Evolutionary conservation across 2,329 filamentous ascomycete genomes (phyloP).

Genomic region (Aspergillus clavatus): DNA sequence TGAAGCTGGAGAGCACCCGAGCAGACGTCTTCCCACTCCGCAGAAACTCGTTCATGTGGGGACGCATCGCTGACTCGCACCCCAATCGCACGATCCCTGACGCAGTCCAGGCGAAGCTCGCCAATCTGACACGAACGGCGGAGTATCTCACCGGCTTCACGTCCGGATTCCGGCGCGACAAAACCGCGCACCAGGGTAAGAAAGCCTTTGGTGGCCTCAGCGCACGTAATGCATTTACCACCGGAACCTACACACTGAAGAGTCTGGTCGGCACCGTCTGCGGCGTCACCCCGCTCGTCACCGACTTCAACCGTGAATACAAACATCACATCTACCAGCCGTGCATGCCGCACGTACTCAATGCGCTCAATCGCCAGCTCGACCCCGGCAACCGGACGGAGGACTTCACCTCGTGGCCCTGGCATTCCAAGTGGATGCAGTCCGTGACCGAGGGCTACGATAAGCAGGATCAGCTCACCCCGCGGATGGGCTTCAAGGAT

Average conservation of each 20-base stretch:
- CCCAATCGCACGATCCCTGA: slow-evolving; percentile 33
- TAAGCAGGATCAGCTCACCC: slow-evolving; percentile 25
- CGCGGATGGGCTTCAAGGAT: slow-evolving; percentile 25
- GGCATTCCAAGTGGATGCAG: slow-evolving; percentile 33
- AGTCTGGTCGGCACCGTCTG: slow-evolving; percentile 42
- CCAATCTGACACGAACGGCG: slow-evolving; percentile 28
- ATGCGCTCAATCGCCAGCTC: slow-evolving; percentile 20
- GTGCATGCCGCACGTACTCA: slow-evolving; percentile 38
- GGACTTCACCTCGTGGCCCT: slow-evolving; percentile 30
- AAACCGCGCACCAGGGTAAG: slow-evolving; percentile 11
- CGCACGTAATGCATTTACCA: slow-evolving; percentile 40
- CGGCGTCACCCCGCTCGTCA: slow-evolving; percentile 40
- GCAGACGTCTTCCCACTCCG: slow-evolving; percentile 44
- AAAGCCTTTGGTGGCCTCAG: slow-evolving; percentile 39
- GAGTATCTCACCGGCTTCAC: slow-evolving; percentile 26
- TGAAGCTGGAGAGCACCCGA: slow-evolving; percentile 45
- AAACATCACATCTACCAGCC: slow-evolving; percentile 43
- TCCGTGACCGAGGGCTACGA: slow-evolving; percentile 30
- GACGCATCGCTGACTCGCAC: slow-evolving; percentile 36
- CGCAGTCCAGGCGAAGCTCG: slow-evolving; percentile 20
- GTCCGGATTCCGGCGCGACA: slow-evolving; percentile 22
- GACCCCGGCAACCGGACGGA: slow-evolving; percentile 20
- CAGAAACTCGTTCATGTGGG: slow-evolving; percentile 35
- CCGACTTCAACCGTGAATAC: slow-evolving; percentile 43
- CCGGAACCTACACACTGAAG: slow-evolving; percentile 44